Evolutionary conservation across 2,329 filamentous ascomycete genomes (phyloP).

Genomic region (Penicillium psychrosexuale): DNA sequence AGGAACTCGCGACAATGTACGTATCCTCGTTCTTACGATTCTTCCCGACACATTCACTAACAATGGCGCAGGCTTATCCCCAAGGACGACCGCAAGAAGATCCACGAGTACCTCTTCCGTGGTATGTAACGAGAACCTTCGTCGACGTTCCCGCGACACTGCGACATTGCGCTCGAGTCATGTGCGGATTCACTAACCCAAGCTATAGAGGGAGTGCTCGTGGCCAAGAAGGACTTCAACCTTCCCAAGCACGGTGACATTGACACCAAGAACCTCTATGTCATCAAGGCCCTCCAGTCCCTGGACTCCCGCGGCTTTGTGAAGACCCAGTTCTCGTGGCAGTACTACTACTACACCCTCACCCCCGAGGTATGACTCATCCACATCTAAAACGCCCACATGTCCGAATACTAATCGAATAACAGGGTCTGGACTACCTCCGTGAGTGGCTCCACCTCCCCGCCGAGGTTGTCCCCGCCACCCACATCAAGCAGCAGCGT

Average conservation of each 20-base stretch:
- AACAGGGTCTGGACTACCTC: slow-evolving; percentile 93
- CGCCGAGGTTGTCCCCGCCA: slow-evolving; percentile 98
- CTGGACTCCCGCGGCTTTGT: slow-evolving; percentile 96
- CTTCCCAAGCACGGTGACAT: slow-evolving; percentile 96
- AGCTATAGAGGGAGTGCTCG: slow-evolving; percentile 70
- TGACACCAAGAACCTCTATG: slow-evolving; percentile 99
- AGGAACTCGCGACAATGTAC: slow-evolving; percentile 55
- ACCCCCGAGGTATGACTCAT: slow-evolving; percentile 65
- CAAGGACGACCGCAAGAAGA: slow-evolving; percentile 99
- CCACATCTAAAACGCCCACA: too few relatives aligned
- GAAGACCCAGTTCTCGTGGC: slow-evolving; percentile 99
- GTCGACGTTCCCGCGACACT: slow-evolving; percentile 12
- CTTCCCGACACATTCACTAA: slow-evolving; percentile 14
- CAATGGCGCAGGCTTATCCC: slow-evolving; percentile 77
- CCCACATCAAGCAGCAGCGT: slow-evolving; percentile 99
- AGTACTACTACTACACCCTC: slow-evolving; percentile 99
- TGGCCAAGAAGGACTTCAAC: slow-evolving; percentile 99
- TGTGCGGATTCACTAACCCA: slow-evolving; percentile 15
- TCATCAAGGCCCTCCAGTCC: slow-evolving; percentile 99
- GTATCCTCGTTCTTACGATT: slow-evolving; percentile 13
- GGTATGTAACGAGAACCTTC: slow-evolving; percentile 52
- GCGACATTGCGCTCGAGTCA: slow-evolving; percentile 3
- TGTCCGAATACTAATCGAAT: neutral
- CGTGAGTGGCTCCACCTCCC: slow-evolving; percentile 99
- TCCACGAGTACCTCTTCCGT: slow-evolving; percentile 99